Conservation (phyloP, 2,329 filamentous ascomycete species). For the Colletotrichum phormii region DNA sequence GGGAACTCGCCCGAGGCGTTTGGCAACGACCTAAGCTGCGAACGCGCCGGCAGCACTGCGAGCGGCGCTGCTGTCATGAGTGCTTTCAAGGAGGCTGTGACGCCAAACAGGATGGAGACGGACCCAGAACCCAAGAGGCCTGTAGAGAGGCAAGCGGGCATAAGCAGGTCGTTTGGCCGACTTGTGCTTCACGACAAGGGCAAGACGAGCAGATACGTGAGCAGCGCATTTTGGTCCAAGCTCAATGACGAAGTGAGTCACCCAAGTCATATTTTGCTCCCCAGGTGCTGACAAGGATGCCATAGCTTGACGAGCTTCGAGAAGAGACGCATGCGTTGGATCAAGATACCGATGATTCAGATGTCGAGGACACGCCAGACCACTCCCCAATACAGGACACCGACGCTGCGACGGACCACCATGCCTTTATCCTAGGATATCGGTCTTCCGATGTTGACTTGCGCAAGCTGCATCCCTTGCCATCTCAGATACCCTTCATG, state of each 20-base stretch:
- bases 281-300: slow-evolving; percentile 35
- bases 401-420: slow-evolving; percentile 63
- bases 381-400: slow-evolving; percentile 50
- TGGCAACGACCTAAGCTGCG: slow-evolving; percentile 34
- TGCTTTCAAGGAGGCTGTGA: background rate
- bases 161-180: slow-evolving; percentile 70
- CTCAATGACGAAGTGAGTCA: slow-evolving; percentile 76
- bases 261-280: slow-evolving; percentile 1
- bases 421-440: slow-evolving; percentile 80
- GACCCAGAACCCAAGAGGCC: slow-evolving; percentile 37
- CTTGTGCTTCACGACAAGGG: slow-evolving; percentile 77
- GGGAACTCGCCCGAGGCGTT: slow-evolving; percentile 46
- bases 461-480: slow-evolving; percentile 71
- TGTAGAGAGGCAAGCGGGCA: slow-evolving; percentile 41
- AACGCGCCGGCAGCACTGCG: slow-evolving; percentile 23
- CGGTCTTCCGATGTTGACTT: slow-evolving; percentile 78
- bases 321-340: slow-evolving; percentile 49
- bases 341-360: slow-evolving; percentile 69
- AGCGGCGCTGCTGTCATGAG: background rate
- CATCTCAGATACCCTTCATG: slow-evolving; percentile 73
- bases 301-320: slow-evolving; percentile 56
- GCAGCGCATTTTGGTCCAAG: slow-evolving; percentile 81
- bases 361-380: slow-evolving; percentile 67
- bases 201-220: slow-evolving; percentile 78
- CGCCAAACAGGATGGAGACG: slow-evolving; percentile 31